Conservation (phyloP, 805 yeast species). For the Ogataea philodendri region DNA sequence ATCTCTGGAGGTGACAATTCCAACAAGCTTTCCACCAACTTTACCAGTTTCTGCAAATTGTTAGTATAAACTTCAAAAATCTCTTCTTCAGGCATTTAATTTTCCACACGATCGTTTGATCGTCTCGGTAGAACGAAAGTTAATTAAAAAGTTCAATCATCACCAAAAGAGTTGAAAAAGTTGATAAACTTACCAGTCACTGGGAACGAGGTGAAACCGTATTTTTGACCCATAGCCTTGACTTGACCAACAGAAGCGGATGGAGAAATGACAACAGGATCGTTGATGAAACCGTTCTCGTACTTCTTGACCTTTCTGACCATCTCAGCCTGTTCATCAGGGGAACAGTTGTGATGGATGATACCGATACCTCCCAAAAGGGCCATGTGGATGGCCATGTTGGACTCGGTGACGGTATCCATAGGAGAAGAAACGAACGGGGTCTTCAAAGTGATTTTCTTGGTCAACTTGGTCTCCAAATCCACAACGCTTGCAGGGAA, state of each 20-base stretch:
- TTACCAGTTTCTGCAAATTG: constrained; percentile 74
- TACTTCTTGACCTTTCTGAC: constrained; percentile 93
- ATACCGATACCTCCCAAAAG: constrained; percentile 98
- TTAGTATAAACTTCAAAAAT: constrained; percentile 9
- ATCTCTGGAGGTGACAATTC: constrained; percentile 96
- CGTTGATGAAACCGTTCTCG: constrained; percentile 96
- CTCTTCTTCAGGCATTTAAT: constrained; percentile 39
- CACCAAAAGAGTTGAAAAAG: constrained; percentile 34
- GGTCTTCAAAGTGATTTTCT: constrained; percentile 83
- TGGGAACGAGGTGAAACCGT: constrained; percentile 97
- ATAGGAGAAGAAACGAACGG: constrained; percentile 98
- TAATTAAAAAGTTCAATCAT: constrained; percentile 58
- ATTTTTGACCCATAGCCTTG: constrained; percentile 60
- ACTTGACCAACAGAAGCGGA: constrained; percentile 76
- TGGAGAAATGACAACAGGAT: constrained; percentile 86
- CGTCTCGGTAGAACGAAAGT: constrained; percentile 99
- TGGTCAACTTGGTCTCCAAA: constrained; percentile 85
- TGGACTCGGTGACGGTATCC: constrained; percentile 98
- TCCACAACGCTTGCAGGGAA: constrained; percentile 78
- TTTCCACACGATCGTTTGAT: constrained; percentile 98
- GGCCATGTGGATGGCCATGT: constrained; percentile 99
- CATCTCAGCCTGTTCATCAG: constrained; percentile 98
- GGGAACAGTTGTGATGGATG: constrained; percentile 93
- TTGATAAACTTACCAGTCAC: constrained; percentile 86
- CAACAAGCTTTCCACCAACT: constrained; percentile 84